Percentiles rank a stretch among this genome's conserved stretches.
phyloP scores from a whole-genome alignment of 2,329 filamentous ascomycete species.

The Neofusicoccum ribis region DNA sequence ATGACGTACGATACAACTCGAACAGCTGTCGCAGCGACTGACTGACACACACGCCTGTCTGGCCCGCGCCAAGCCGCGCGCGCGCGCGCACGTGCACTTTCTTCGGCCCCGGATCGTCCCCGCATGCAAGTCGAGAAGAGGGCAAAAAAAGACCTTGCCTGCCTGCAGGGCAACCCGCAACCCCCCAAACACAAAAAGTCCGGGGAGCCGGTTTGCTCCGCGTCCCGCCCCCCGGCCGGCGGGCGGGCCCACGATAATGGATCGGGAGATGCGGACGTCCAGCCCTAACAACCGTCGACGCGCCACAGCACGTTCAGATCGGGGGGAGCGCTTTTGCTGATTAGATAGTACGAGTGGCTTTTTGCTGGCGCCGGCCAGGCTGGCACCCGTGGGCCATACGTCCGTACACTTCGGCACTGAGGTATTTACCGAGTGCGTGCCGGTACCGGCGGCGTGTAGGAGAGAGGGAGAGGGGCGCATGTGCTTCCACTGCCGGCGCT shows the following conservation, averaged over 20 bases:
- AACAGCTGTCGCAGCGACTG: too few relatives aligned
- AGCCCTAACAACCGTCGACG: too few relatives aligned
- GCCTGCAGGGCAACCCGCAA: too few relatives aligned
- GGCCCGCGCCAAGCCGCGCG: neutral
- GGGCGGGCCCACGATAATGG: too few relatives aligned
- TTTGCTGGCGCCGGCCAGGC: neutral
- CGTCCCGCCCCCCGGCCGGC: too few relatives aligned
- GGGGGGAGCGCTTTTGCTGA: neutral
- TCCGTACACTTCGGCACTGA: neutral
- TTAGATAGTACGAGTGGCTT: neutral
- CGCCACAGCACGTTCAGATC: too few relatives aligned
- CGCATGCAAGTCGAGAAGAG: neutral
- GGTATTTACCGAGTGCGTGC: neutral
- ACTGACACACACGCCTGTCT: too few relatives aligned
- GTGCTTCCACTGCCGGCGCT: neutral
- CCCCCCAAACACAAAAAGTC: neutral
- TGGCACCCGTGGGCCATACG: neutral
- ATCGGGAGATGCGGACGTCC: too few relatives aligned
- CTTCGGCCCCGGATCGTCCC: conserved; percentile 17
- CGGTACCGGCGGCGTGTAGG: neutral
- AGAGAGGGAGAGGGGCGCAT: neutral
- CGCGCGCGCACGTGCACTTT: conserved; percentile 9
- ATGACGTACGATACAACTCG: neutral
- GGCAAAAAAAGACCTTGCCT: neutral
- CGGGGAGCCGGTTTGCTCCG: neutral